These are phyloP conservation scores for Exophiala oligosperma DNA, from an alignment of 2,329 filamentous ascomycete genomes.

Conservation along the genomic window DNA sequence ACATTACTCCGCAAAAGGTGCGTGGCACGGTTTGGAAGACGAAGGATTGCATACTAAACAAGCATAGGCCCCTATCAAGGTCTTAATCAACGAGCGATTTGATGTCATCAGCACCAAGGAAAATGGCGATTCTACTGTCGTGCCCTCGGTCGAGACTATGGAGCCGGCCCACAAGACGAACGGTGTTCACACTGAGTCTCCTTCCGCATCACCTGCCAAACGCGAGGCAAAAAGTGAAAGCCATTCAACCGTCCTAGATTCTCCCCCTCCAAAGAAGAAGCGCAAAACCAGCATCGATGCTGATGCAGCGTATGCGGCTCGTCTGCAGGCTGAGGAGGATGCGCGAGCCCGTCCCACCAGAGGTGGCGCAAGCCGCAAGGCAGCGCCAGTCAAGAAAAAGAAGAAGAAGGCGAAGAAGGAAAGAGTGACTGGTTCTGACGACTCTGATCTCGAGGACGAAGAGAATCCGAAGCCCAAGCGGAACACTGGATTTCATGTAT, in stretches of 20 bases:
- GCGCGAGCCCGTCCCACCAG: conserved; percentile 72
- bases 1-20: conserved; percentile 64
- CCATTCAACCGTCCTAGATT: conserved; percentile 39
- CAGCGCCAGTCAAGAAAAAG: conserved; percentile 64
- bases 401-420: conserved; percentile 56
- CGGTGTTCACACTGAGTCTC: conserved; percentile 34
- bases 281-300: conserved; percentile 67
- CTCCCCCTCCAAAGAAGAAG: conserved; percentile 59
- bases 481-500: conserved; percentile 86
- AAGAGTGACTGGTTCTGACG: conserved; percentile 52
- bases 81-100: conserved; percentile 71
- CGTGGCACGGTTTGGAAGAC: background rate
- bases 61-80: conserved; percentile 65
- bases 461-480: conserved; percentile 67
- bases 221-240: conserved; percentile 44
- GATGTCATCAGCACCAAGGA: conserved; percentile 63
- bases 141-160: conserved; percentile 30
- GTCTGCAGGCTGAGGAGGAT: conserved; percentile 91
- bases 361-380: conserved; percentile 64
- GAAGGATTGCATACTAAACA: background rate
- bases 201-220: conserved; percentile 41
- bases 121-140: conserved; percentile 40
- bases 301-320: conserved; percentile 83
- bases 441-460: conserved; percentile 71
- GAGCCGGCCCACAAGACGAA: conserved; percentile 33